Conservation (phyloP, 306 rosid species). For the Prunus padus region DNA sequence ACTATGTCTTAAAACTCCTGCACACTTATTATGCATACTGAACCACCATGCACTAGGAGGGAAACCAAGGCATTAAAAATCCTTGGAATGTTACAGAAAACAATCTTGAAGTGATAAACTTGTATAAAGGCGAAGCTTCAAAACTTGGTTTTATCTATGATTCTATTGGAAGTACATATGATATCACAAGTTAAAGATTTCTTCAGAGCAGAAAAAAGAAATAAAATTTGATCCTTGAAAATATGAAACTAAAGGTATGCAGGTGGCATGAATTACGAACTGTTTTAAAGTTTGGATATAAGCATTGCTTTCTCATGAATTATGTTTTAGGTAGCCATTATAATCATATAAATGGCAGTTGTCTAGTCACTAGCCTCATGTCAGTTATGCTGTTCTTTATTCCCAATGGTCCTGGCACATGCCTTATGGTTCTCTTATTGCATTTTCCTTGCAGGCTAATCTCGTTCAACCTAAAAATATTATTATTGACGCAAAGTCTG, state of each 20-base stretch:
- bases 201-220: not conserved
- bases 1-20: not conserved
- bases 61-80: not conserved
- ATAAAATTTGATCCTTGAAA: not conserved
- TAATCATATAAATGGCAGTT: not conserved
- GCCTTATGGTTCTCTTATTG: conserved; percentile 24
- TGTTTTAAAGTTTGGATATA: not conserved
- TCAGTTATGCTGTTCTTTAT: conserved; percentile 15
- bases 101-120: not conserved
- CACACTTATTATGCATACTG: not conserved
- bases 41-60: not conserved
- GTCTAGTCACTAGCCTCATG: conserved; percentile 4
- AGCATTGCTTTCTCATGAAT: not conserved
- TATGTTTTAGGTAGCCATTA: not conserved
- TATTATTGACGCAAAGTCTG: conserved; percentile 90
- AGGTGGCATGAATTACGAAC: not conserved
- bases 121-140: not conserved
- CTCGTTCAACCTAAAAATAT: conserved; percentile 56
- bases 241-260: not conserved
- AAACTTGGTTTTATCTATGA: not conserved
- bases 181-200: not conserved
- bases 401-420: not conserved
- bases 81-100: not conserved
- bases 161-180: not conserved
- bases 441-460: conserved; percentile 59